phyloP scores from a whole-genome alignment of 2,329 filamentous ascomycete species.

The Herpotrichia juniperi region DNA sequence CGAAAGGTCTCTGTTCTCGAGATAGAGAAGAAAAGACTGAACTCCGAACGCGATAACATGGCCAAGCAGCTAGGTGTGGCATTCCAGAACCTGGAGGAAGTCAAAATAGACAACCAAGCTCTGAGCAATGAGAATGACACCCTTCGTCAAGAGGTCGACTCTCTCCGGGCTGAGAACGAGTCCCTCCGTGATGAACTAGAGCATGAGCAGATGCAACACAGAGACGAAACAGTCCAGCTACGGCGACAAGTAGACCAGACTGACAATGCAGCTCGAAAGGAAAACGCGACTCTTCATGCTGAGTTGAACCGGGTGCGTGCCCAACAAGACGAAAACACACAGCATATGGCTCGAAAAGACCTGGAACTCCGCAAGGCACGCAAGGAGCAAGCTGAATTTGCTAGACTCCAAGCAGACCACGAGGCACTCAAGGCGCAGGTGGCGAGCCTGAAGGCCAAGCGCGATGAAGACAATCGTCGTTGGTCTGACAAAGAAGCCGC shows the following conservation, averaged over 20 bases:
- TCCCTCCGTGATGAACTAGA: constrained; percentile 39
- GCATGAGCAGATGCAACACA: constrained; percentile 38
- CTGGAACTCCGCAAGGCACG: constrained; percentile 42
- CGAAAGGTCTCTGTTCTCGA: constrained; percentile 68
- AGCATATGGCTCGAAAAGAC: constrained; percentile 40
- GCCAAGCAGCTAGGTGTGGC: constrained; percentile 67
- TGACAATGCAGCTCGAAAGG: constrained; percentile 38
- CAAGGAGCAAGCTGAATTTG: constrained; percentile 44
- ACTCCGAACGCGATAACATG: constrained; percentile 69
- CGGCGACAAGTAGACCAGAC: constrained; percentile 40
- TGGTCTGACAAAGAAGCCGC: constrained; percentile 40
- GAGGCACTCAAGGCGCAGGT: constrained; percentile 74
- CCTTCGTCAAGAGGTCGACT: constrained; percentile 45
- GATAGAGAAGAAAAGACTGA: constrained; percentile 67
- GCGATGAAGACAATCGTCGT: constrained; percentile 58
- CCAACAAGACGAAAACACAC: constrained; percentile 44
- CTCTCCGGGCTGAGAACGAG: constrained; percentile 41
- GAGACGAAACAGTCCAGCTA: constrained; percentile 42
- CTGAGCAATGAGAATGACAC: constrained; percentile 42
- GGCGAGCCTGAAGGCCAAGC: constrained; percentile 72
- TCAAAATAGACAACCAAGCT: constrained; percentile 53
- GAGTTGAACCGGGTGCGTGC: constrained; percentile 39
- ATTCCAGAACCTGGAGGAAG: constrained; percentile 61
- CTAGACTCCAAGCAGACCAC: constrained; percentile 73
- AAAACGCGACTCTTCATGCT: constrained; percentile 41